phyloP scores from a whole-genome alignment of 129 eudicot species.

The Saposhnikovia divaricata region DNA sequence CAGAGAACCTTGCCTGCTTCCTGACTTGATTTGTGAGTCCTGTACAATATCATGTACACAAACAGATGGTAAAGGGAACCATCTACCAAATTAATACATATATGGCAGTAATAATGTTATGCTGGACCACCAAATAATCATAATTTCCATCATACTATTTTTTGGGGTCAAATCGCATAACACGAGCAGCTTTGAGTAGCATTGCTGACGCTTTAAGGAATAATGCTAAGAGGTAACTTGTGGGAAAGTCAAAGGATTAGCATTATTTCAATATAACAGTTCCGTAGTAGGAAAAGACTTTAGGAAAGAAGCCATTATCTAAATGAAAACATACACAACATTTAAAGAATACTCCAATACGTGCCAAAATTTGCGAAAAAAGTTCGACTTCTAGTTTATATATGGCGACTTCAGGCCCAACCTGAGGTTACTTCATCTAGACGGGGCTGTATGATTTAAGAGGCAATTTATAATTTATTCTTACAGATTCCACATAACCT shows the following conservation, averaged over 20 bases:
- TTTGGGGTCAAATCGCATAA: not conserved
- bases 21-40: constrained; percentile 70
- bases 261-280: not conserved
- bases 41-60: constrained; percentile 19
- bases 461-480: not conserved
- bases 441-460: too few species aligned
- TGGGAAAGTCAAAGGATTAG: too few species aligned
- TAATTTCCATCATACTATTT: not conserved
- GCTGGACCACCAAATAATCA: not conserved
- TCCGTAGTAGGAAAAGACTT: not conserved
- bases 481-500: not conserved
- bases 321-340: not conserved
- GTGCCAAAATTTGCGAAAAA: not conserved
- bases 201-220: not conserved
- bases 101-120: not conserved
- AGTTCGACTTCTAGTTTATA: not conserved
- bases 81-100: not conserved
- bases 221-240: not conserved
- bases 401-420: not conserved
- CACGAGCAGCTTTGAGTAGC: not conserved
- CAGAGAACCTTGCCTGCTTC: constrained; percentile 57
- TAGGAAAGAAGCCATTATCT: too few species aligned
- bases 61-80: not conserved
- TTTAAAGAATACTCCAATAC: not conserved
- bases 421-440: not conserved